Evolutionary conservation across 2,329 filamentous ascomycete genomes (phyloP), one percentile per base, ranked within the genome.

Genomic region (Orbilia brochopaga): DNA sequence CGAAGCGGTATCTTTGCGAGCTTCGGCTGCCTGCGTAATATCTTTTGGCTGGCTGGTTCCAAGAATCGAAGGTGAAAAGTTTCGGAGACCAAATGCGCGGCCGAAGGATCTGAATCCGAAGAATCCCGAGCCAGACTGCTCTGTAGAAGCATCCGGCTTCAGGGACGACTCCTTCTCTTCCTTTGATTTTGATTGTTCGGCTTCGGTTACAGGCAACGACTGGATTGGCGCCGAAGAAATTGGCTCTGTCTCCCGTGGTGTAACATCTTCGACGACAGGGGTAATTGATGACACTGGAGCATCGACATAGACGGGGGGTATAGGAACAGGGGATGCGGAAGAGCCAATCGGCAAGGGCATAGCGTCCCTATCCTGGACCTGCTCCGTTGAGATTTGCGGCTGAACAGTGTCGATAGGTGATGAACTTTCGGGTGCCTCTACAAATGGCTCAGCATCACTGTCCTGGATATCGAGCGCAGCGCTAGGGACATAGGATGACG

Each of bases 261-360:
- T 3, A 8, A 32, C 27, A 11, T 53, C 51, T n/a, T 53, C 60
- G 2, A 40, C 42, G 52, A 40, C 11, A 44, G 23, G 32, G 7
- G 51, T 54, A 10, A 37, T 15, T 7, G 67, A 44, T 32, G 27
- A 8, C 8, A 32, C 27, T 32, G 27, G 8, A 3, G 27, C 8
- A 32, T 32, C 27, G 4, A 32, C 27, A n/a, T n/a, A n/a, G n/a
- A n/a, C n/a, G n/a, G n/a, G n/a, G 27, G 4, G 27, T 8, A 32
- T 32, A 32, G 27, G 27, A 19, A 51, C 46, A 13, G 60, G 50
- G 1, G 67, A 72, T 23, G 67, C 21, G 17, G 67, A 60, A 1
- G 55, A 55, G 23, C 55, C 64, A n/a, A 35, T 61, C 37, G 67
- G 67, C 37, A 72, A 37, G 17, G 67, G 67, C 15, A 63, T 23